Percentiles rank a stretch among this genome's conserved stretches.
These are phyloP conservation scores for Zasmidium citrigriseum DNA, from an alignment of 2,329 filamentous ascomycete genomes.

Conservation along the genomic window DNA sequence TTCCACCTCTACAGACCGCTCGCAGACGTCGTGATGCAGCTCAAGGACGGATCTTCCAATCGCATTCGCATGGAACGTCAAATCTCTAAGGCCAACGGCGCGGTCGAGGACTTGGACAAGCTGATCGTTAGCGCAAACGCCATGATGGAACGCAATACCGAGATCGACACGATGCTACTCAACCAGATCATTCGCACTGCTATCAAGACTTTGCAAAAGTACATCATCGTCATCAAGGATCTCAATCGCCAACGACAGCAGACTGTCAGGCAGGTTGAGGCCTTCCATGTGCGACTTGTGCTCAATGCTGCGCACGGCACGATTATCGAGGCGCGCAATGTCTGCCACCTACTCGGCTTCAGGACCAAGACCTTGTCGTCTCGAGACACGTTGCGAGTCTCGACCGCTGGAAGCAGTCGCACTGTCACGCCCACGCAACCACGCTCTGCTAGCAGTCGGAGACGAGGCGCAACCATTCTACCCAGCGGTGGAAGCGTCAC, in stretches of 20 bases:
- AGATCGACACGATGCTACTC: slow-evolving; percentile 47
- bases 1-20: slow-evolving; percentile 31
- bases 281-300: slow-evolving; percentile 59
- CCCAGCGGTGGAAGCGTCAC: slow-evolving; percentile 42
- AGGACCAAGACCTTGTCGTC: slow-evolving; percentile 32
- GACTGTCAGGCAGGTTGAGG: slow-evolving; percentile 57
- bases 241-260: slow-evolving; percentile 51
- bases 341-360: slow-evolving; percentile 54
- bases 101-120: slow-evolving; percentile 58
- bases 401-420: slow-evolving; percentile 33
- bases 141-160: slow-evolving; percentile 49
- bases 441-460: slow-evolving; percentile 45
- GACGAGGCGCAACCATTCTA: slow-evolving; percentile 54
- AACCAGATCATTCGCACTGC: slow-evolving; percentile 44
- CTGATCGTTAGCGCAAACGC: slow-evolving; percentile 44
- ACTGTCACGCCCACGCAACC: slow-evolving; percentile 51
- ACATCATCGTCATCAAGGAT: slow-evolving; percentile 51
- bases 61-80: slow-evolving; percentile 54
- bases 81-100: slow-evolving; percentile 57
- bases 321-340: slow-evolving; percentile 61
- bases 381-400: slow-evolving; percentile 30
- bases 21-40: slow-evolving; percentile 37
- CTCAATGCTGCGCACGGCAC: slow-evolving; percentile 61
- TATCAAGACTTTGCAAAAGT: slow-evolving; percentile 52
- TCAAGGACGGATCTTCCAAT: slow-evolving; percentile 48